Evolutionary conservation across 2,329 filamentous ascomycete genomes (phyloP).

Genomic region (Chrysoporthe deuterocubensis): DNA sequence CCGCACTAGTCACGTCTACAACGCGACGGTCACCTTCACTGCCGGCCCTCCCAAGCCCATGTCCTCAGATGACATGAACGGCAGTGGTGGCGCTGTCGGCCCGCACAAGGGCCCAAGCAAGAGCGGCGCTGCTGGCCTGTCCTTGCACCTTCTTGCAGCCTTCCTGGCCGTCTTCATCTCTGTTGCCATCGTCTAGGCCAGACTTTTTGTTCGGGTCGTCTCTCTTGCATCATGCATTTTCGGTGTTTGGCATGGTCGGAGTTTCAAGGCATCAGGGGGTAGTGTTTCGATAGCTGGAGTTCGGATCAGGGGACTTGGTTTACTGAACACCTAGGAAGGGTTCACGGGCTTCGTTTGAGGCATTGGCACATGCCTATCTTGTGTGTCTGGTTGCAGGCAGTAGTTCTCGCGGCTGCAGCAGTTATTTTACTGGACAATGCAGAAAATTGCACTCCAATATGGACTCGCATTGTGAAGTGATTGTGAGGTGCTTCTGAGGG

Average conservation of each 20-base stretch:
- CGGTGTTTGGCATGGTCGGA: not conserved
- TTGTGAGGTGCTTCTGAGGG: too few relatives aligned
- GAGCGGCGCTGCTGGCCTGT: not conserved
- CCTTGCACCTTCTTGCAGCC: not conserved
- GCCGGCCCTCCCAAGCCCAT: not conserved
- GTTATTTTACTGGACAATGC: not conserved
- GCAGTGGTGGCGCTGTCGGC: not conserved
- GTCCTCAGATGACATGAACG: not conserved
- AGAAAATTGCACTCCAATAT: not conserved
- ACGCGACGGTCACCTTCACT: not conserved
- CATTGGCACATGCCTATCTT: not conserved
- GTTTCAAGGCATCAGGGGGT: not conserved
- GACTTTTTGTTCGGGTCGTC: not conserved
- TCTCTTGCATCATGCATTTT: not conserved
- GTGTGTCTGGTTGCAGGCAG: not conserved
- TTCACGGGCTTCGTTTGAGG: not conserved
- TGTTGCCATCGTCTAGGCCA: not conserved
- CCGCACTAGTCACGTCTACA: not conserved
- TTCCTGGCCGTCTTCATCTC: not conserved
- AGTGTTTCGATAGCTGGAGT: not conserved
- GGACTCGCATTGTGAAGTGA: not conserved
- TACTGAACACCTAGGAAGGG: not conserved
- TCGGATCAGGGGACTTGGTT: not conserved
- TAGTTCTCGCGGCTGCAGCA: not conserved
- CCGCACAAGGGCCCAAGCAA: not conserved